A percentile compares a stretch with the other conserved stretches of the same genome.
These are phyloP conservation scores for Verticillium isaacii DNA, from an alignment of 2,329 filamentous ascomycete species.

Conservation along the genomic window DNA sequence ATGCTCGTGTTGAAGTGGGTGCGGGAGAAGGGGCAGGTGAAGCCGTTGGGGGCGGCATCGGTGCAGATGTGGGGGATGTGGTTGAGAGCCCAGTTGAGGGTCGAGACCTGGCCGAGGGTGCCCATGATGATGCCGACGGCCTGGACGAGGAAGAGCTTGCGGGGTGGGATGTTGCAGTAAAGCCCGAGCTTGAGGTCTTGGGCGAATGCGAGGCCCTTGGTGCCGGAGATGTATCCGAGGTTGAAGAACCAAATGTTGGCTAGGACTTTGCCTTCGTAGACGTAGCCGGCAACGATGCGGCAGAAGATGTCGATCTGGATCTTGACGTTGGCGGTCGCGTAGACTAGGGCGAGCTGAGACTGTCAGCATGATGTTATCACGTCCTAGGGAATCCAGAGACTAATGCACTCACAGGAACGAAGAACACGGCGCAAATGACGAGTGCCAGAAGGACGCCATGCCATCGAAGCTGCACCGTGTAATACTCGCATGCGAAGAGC, in stretches of 20 bases:
- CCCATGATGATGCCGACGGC: constrained; percentile 36
- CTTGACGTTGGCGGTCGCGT: constrained; percentile 36
- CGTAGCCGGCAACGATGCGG: constrained; percentile 38
- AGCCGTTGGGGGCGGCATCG: constrained; percentile 37
- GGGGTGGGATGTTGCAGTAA: constrained; percentile 36
- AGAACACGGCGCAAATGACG: constrained; percentile 21
- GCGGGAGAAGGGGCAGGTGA: constrained; percentile 30
- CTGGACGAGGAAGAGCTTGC: constrained; percentile 37
- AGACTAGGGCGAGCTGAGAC: constrained; percentile 22
- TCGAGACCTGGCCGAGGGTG: constrained; percentile 37
- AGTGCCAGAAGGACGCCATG: constrained; percentile 24
- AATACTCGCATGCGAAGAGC: constrained; percentile 23
- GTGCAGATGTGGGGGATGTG: constrained; percentile 46
- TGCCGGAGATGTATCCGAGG: constrained; percentile 33
- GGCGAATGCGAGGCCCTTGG: constrained; percentile 34
- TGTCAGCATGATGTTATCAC: constrained; percentile 51
- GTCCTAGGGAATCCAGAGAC: too few species aligned
- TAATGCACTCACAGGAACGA: constrained; percentile 17
- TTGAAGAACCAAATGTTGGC: constrained; percentile 33
- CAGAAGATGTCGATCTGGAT: constrained; percentile 40
- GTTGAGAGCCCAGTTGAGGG: constrained; percentile 29
- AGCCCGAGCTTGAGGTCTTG: constrained; percentile 41
- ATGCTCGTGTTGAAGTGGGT: constrained; percentile 48
- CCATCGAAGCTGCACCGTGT: constrained; percentile 24
- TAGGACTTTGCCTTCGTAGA: constrained; percentile 35